Evolutionary conservation across 495 filamentous ascomycete genomes (phyloP).

Genomic region (Aspergillus nidulans): DNA sequence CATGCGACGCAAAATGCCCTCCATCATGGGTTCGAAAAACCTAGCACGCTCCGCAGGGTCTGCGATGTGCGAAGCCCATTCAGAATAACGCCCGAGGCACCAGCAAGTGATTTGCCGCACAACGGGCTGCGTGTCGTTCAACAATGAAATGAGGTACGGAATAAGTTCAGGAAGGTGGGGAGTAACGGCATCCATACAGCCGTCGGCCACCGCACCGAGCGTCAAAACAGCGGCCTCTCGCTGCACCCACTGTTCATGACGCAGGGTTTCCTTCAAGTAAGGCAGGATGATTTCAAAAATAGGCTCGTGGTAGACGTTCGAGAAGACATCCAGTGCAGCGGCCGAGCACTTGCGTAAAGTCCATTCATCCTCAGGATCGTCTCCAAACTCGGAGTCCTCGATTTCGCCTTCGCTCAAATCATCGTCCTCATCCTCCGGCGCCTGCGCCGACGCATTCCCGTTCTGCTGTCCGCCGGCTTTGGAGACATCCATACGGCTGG

Average conservation of each 20-base stretch:
- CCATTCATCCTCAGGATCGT: slow-evolving; percentile 89
- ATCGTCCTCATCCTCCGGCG: slow-evolving; percentile 48
- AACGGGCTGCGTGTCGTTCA: slow-evolving; percentile 84
- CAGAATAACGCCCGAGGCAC: slow-evolving; percentile 90
- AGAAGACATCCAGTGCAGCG: slow-evolving; percentile 90
- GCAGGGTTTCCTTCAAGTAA: slow-evolving; percentile 86
- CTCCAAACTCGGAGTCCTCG: slow-evolving; percentile 65
- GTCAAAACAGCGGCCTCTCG: slow-evolving; percentile 94
- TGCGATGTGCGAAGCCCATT: slow-evolving; percentile 79
- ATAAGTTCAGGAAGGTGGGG: slow-evolving; percentile 90
- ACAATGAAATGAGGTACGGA: slow-evolving; percentile 80
- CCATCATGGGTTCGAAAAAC: slow-evolving; percentile 97
- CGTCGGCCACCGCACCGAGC: slow-evolving; percentile 90
- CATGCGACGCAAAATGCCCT: slow-evolving; percentile 91
- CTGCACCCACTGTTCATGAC: slow-evolving; percentile 83
- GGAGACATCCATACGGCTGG: slow-evolving; percentile 38
- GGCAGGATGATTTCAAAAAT: slow-evolving; percentile 91
- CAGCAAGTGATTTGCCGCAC: slow-evolving; percentile 97
- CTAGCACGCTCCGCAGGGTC: slow-evolving; percentile 60
- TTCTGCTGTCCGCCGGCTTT: slow-evolving; percentile 48
- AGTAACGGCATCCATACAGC: slow-evolving; percentile 83
- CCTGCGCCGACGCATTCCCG: slow-evolving; percentile 44
- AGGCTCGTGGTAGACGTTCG: slow-evolving; percentile 78
- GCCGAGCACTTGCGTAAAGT: slow-evolving; percentile 97
- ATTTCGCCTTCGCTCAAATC: slow-evolving; percentile 89